Base-by-base conservation (phyloP, 2,329 filamentous ascomycete genomes). In the Spiromastix sp. region DNA sequence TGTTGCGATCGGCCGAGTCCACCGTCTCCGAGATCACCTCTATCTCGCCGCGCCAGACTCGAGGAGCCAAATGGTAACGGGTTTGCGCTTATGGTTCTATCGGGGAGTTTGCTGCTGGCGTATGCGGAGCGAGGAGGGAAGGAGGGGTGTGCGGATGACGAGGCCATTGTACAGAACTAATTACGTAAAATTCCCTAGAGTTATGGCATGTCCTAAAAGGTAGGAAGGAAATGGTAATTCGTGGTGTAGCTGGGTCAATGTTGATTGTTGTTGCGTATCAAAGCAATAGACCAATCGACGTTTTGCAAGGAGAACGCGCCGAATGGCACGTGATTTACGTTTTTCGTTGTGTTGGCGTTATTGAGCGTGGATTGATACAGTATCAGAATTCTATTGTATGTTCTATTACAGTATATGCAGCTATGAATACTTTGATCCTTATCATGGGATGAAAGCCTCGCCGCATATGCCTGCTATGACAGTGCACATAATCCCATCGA, bases 51-150 rank as follows among this genome's bases (percentile, higher is more conserved):
- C 17, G 61, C 59, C 54, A 62, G 64, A n/a, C 55, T 58, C 5
- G 58, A 61, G 25, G 51, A 58, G 41, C 57, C 58, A 52, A 66
- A 67, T 6, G 59, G 56, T 39, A 56, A 55, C 44, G 62, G 59
- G 54, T 56, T 62, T 36, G 47, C 49, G 37, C 57, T 60, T 28
- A 56, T 35, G 8, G 37, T 59, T 34, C 68, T 63, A 37, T 71
- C 68, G 34, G 68, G 66, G n/a, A 70, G 57, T 54, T 71, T 71
- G 42, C 60, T 61, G 39, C 74, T 66, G 40, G 66, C 65, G 46
- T 65, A 67, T 46, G 69, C 68, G 45, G 66, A 64, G 46, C 72
- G 70, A 34, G 68, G 62, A 36, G 67, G 68, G 50, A 76, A 75
- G 32, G 68, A 60, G 49, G 71, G 68, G 44, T 70, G 68, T 37